Conservation (phyloP, 495 filamentous ascomycete species). For the Clohesyomyces aquaticus region DNA sequence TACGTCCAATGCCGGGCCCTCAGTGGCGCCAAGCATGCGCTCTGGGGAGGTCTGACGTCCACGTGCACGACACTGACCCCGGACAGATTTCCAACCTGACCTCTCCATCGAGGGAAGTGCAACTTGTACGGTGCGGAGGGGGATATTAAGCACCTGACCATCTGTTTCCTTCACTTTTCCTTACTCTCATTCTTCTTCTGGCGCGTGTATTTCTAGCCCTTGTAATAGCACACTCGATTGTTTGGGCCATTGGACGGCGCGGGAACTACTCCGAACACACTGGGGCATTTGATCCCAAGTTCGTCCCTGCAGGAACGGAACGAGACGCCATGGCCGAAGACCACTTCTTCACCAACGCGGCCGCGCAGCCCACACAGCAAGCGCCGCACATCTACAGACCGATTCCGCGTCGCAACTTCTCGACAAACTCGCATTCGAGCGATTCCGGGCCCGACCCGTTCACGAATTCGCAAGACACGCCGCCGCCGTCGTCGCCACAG, state of each 20-base stretch:
- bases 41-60: conserved; percentile 17
- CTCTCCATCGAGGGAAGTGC: conserved; percentile 11
- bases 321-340: conserved; percentile 27
- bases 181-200: conserved; percentile 2
- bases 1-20: background rate
- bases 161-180: background rate
- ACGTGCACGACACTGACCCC: conserved; percentile 25
- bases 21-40: conserved; percentile 5
- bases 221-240: background rate
- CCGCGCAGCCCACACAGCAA: conserved; percentile 12
- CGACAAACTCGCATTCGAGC: conserved; percentile 56
- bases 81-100: conserved; percentile 3
- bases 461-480: background rate
- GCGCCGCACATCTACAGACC: conserved; percentile 64
- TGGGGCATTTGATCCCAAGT: background rate
- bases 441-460: conserved; percentile 20
- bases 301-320: background rate
- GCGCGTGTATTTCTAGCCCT: conserved; percentile 12
- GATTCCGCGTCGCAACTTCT: conserved; percentile 74
- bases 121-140: conserved; percentile 18
- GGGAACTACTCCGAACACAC: background rate
- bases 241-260: too few species aligned
- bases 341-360: conserved; percentile 13
- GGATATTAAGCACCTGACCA: conserved; percentile 5
- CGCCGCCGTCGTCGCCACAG: conserved; percentile 7